phyloP scores from a whole-genome alignment of 148 eudicot genomes.

The Nepenthes mirabilis region DNA sequence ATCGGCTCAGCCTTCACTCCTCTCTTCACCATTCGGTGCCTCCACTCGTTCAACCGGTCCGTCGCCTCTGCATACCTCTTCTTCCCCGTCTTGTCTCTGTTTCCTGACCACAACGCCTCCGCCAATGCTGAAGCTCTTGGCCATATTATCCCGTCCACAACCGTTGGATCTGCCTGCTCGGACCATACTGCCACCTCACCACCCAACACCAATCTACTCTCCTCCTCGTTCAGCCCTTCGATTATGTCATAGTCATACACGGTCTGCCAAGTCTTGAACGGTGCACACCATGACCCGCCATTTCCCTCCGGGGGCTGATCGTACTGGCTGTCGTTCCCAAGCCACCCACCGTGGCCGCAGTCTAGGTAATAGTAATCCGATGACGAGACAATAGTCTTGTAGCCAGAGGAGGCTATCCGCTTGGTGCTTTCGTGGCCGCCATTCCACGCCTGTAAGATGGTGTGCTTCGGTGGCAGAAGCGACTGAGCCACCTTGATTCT shows the following conservation, averaged over 20 bases:
- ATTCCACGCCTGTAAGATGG: constrained; percentile 81
- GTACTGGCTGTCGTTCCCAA: constrained; percentile 61
- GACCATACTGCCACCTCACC: constrained; percentile 96
- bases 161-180: constrained; percentile 76
- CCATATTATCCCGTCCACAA: constrained; percentile 66
- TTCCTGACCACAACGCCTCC: constrained; percentile 79
- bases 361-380: constrained; percentile 79
- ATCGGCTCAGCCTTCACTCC: constrained; percentile 82
- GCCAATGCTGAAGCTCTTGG: constrained; percentile 83
- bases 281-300: constrained; percentile 93
- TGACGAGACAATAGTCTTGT: constrained; percentile 68
- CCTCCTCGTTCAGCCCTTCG: constrained; percentile 38
- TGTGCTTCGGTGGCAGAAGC: constrained; percentile 40
- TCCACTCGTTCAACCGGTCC: constrained; percentile 74
- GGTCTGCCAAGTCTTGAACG: constrained; percentile 87
- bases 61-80: constrained; percentile 74
- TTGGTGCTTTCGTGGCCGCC: constrained; percentile 57
- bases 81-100: constrained; percentile 43
- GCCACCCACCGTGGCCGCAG: constrained; percentile 82
- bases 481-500: constrained; percentile 27
- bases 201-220: constrained; percentile 62
- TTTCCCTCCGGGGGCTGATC: constrained; percentile 36
- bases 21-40: constrained; percentile 65
- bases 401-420: constrained; percentile 53
- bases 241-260: constrained; percentile 82